A percentile compares a stretch with the other conserved stretches of the same genome.
Evolutionary conservation across 257 asterid genomes (phyloP).

Genomic region (Capsicum pubescens): DNA sequence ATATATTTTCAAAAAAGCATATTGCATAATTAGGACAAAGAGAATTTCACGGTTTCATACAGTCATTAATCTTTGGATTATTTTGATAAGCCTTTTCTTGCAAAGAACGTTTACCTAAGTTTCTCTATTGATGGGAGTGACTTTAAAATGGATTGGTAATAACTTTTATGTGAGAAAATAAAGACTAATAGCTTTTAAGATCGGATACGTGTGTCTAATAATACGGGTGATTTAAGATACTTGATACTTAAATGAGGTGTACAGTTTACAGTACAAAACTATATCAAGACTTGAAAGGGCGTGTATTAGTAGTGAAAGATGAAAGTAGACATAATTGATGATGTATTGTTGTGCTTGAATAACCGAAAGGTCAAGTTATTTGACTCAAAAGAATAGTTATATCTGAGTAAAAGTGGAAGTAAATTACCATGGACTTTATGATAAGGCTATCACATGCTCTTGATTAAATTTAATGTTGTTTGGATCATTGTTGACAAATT

Average conservation of each 20-base stretch:
- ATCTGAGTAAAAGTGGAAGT: not conserved
- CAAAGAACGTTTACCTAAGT: not conserved
- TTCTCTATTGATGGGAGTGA: not conserved
- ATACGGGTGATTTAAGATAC: too few species aligned
- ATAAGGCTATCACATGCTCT: not conserved
- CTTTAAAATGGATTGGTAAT: not conserved
- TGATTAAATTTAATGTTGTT: not conserved
- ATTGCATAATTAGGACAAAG: not conserved
- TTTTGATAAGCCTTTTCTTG: not conserved
- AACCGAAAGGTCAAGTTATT: accelerated
- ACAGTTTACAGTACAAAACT: too few species aligned
- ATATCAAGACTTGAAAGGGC: too few species aligned
- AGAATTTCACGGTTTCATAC: not conserved
- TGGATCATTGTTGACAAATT: not conserved
- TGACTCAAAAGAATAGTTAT: not conserved
- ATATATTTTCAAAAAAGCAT: not conserved
- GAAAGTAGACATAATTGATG: too few species aligned
- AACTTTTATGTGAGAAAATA: not conserved
- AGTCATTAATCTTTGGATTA: not conserved
- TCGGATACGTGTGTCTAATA: not conserved
- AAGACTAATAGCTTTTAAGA: not conserved
- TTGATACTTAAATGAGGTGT: too few species aligned
- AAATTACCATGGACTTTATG: not conserved
- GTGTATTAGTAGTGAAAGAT: too few species aligned
- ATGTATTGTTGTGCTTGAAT: not conserved